Percentiles rank a stretch among this genome's conserved stretches.
Conservation (phyloP, 768 basidiomycete genomes). For the Boletus pseudo-olivaceus region DNA sequence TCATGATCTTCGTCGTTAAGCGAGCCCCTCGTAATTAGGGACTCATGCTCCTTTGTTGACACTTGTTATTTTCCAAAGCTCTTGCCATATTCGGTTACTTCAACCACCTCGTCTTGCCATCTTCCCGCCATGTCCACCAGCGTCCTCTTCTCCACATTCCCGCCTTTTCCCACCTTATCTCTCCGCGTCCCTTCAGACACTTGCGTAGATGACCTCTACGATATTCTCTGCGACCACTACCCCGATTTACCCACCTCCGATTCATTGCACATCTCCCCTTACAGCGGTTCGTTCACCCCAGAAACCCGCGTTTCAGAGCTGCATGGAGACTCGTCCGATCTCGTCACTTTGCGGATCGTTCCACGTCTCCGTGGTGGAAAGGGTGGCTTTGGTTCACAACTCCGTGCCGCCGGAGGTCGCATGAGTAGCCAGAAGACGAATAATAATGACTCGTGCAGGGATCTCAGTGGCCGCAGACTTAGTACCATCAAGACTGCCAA, state of each 20-base stretch:
- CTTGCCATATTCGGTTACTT: conserved; percentile 8
- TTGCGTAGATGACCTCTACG: conserved; percentile 39
- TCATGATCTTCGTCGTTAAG: not conserved
- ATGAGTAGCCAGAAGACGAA: conserved; percentile 97
- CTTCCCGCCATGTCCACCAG: conserved; percentile 42
- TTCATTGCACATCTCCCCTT: conserved; percentile 40
- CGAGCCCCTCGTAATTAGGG: not conserved
- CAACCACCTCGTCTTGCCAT: not conserved
- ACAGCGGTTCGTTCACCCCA: conserved; percentile 32
- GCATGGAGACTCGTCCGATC: conserved; percentile 27
- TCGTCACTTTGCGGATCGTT: conserved; percentile 70
- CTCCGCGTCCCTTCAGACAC: conserved; percentile 43
- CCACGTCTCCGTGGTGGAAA: conserved; percentile 85
- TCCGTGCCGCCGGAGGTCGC: conserved; percentile 93
- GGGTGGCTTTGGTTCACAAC: conserved; percentile 95
- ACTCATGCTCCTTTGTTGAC: conserved; percentile 4
- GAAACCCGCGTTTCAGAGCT: conserved; percentile 36
- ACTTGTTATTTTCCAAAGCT: conserved; percentile 18
- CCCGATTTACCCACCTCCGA: conserved; percentile 43
- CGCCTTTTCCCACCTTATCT: conserved; percentile 56
- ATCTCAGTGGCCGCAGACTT: conserved; percentile 83
- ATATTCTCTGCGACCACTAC: conserved; percentile 44
- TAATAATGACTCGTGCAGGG: conserved; percentile 93
- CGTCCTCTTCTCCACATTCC: conserved; percentile 56
- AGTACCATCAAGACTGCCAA: conserved; percentile 97